These are phyloP conservation scores for Emergomyces orientalis DNA, from an alignment of 2,329 filamentous ascomycete species.

Conservation along the genomic window DNA sequence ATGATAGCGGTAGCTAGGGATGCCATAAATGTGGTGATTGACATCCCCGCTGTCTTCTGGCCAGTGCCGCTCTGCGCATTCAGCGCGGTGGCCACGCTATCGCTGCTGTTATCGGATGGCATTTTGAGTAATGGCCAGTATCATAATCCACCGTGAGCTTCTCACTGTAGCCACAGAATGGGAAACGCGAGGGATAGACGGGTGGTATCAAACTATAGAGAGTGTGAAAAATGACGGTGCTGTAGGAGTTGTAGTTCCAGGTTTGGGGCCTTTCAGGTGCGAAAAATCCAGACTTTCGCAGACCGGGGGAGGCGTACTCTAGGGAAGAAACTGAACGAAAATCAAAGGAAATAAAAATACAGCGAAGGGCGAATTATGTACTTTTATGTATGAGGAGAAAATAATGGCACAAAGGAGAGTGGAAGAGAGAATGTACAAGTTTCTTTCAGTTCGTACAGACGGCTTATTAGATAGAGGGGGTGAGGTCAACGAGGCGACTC, in stretches of 20 bases:
- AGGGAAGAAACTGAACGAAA: not conserved
- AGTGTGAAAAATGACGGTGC: not conserved
- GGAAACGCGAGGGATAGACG: not conserved
- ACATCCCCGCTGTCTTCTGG: slow-evolving; percentile 29
- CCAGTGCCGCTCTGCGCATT: slow-evolving; percentile 30
- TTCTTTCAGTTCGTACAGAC: not conserved
- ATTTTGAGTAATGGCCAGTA: slow-evolving; percentile 6
- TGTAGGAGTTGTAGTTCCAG: not conserved
- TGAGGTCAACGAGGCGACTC: not conserved
- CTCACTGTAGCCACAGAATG: not conserved
- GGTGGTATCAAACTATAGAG: not conserved
- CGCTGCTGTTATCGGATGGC: slow-evolving; percentile 14
- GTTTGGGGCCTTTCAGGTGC: not conserved
- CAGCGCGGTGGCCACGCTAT: slow-evolving; percentile 25
- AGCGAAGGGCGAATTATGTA: not conserved
- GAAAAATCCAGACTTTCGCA: slow-evolving; percentile 1
- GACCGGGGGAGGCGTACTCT: not conserved
- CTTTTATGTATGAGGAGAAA: not conserved
- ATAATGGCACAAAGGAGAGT: slow-evolving; percentile 1
- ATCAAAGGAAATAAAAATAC: slow-evolving; percentile 2
- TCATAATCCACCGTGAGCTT: not conserved
- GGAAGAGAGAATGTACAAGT: not conserved
- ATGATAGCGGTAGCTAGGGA: slow-evolving; percentile 54
- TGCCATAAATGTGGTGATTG: slow-evolving; percentile 50
- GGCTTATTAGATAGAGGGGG: not conserved